Evolutionary conservation across 2,329 filamentous ascomycete genomes (phyloP), one percentile per base, ranked within the genome.

Genomic region (Exophiala viscosa): DNA sequence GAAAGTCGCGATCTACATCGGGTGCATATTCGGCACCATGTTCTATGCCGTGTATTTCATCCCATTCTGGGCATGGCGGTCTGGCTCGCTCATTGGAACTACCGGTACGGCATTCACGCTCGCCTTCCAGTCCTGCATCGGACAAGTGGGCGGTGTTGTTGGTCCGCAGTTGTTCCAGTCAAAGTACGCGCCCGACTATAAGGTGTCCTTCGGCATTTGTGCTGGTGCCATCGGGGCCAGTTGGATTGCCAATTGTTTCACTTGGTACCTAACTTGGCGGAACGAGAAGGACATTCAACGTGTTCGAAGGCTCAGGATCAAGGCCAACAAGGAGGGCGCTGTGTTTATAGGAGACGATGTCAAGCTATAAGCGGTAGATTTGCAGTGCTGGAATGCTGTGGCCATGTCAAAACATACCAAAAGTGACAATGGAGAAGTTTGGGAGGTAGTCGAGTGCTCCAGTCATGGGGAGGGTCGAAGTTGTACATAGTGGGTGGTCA

Each of bases 21-120:
- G 72, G 4, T 74, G 73, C 53, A 68, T 72, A 5, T 67, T 78
- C 10, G 73, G 74, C 3, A 72, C 67, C 0, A 65, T 72, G 46
- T 75, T 76, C 50, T 76, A 75, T 52, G 65, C 65, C 7, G 60
- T 66, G 3, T 75, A 72, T 50, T 75, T 75, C 52, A 72, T 76
- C 11, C 70, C 73, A 0, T 75, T 76, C 56, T 76, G 73, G 73
- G 69, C 68, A 18, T 77, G 76, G 76, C 70, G 76, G 3, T 74
- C 76, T 0, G 69, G 75, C 76, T 62, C 76, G 73, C 2, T 77
- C 71, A 0, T 68, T 65, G 40, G 72, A 2, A 71, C 76, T 1
- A 78, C 76, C 0, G 76, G 75, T 0, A 76, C 76, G 0, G 76
- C 76, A 1, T 78, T 78, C 60, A 70, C 73, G 1, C 76, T 78